phyloP scores from a whole-genome alignment of 192 early-diverging fungal genomes.

The Thamnidium elegans region DNA sequence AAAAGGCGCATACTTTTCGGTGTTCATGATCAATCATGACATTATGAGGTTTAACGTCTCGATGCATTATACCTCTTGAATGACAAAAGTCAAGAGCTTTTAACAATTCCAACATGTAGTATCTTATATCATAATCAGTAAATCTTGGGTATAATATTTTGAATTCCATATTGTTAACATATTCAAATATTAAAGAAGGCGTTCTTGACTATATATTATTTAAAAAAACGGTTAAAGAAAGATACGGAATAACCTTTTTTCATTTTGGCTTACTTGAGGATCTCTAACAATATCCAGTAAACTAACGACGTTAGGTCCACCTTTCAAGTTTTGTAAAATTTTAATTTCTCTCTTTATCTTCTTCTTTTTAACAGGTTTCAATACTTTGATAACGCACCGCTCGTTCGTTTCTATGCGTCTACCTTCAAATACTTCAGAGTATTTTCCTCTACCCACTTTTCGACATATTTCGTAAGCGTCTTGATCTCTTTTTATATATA shows the following conservation, averaged over 20 bases:
- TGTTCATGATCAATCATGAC: conserved; percentile 99
- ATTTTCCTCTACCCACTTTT: conserved; percentile 98
- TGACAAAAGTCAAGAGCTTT: conserved; percentile 98
- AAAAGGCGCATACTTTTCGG: conserved; percentile 51
- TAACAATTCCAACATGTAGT: conserved; percentile 94
- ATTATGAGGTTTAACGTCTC: conserved; percentile 99
- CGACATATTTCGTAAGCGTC: conserved; percentile 98
- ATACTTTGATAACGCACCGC: conserved; percentile 96
- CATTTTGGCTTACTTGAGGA: conserved; percentile 60
- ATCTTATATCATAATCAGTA: conserved; percentile 92
- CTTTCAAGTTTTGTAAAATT: conserved; percentile 94
- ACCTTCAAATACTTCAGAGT: conserved; percentile 99
- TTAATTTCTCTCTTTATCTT: conserved; percentile 99
- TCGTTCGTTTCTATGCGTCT: conserved; percentile 76
- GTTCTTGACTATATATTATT: conserved; percentile 71
- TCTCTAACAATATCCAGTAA: conserved; percentile 94
- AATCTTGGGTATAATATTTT: conserved; percentile 94
- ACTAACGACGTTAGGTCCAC: conserved; percentile 90
- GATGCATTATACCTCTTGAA: conserved; percentile 98
- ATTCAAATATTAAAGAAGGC: conserved; percentile 96
- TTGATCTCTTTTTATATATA: conserved; percentile 56
- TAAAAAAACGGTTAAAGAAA: background rate
- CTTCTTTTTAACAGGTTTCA: conserved; percentile 99
- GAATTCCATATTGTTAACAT: conserved; percentile 97
- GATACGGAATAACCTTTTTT: background rate